Evolutionary conservation across 768 basidiomycete genomes (phyloP).

Genomic region (Amanita rimosa): DNA sequence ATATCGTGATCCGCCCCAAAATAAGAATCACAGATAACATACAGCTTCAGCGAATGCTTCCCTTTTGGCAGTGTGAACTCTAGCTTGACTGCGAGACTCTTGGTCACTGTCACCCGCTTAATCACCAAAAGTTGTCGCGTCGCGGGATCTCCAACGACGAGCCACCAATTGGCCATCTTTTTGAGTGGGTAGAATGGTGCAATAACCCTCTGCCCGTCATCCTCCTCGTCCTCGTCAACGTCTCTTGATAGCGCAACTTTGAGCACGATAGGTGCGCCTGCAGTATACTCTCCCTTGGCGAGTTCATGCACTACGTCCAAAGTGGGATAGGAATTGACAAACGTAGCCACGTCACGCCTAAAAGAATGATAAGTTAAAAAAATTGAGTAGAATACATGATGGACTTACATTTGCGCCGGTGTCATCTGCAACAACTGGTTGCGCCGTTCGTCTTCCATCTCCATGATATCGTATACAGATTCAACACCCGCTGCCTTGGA

Average conservation of each 20-base stretch:
- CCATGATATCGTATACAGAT: slow-evolving; percentile 96
- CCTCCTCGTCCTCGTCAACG: slow-evolving; percentile 65
- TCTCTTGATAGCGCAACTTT: slow-evolving; percentile 76
- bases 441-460: slow-evolving; percentile 90
- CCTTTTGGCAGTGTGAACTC: slow-evolving; percentile 87
- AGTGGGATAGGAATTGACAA: slow-evolving; percentile 97
- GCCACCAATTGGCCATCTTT: slow-evolving; percentile 97
- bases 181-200: slow-evolving; percentile 87
- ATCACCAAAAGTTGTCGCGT: slow-evolving; percentile 74
- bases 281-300: slow-evolving; percentile 79
- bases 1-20: slow-evolving; percentile 90
- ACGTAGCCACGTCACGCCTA: slow-evolving; percentile 90
- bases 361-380: slow-evolving; percentile 3
- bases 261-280: slow-evolving; percentile 73
- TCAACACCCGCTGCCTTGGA: slow-evolving; percentile 77
- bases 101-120: slow-evolving; percentile 89
- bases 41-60: slow-evolving; percentile 69
- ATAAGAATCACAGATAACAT: slow-evolving; percentile 90
- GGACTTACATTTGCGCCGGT: slow-evolving; percentile 75
- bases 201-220: slow-evolving; percentile 72
- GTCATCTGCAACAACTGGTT: slow-evolving; percentile 78
- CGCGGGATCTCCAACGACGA: slow-evolving; percentile 80
- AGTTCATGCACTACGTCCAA: slow-evolving; percentile 84
- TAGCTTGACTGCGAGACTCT: slow-evolving; percentile 72
- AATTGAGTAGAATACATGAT: background rate